phyloP scores from a whole-genome alignment of 352 stramenopile genomes.

The Sclerospora graminicola region DNA sequence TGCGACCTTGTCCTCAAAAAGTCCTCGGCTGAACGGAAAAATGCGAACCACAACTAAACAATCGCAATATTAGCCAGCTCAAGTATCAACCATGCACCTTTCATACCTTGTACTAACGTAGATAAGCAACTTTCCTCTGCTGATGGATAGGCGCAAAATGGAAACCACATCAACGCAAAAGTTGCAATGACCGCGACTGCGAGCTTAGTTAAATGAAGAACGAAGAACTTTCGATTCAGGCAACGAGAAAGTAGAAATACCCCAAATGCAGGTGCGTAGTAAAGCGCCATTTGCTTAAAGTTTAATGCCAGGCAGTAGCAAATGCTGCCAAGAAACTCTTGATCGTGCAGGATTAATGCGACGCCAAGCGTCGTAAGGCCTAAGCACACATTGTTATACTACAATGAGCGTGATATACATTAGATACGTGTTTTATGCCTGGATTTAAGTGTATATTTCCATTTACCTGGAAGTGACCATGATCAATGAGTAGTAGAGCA shows the following conservation, averaged over 20 bases:
- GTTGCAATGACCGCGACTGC: constrained; percentile 81
- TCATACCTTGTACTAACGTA: constrained; percentile 50
- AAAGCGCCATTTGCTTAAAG: constrained; percentile 99
- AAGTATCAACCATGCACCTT: background rate
- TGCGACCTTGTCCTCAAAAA: constrained; percentile 98
- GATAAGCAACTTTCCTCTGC: constrained; percentile 39
- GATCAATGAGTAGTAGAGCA: constrained; percentile 91
- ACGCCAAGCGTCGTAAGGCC: constrained; percentile 75
- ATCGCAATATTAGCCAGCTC: background rate
- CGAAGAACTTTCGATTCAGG: constrained; percentile 33
- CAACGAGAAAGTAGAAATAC: constrained; percentile 89
- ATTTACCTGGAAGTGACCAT: constrained; percentile 96
- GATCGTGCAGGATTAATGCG: constrained; percentile 53
- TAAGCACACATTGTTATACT: constrained; percentile 98
- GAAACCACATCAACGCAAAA: constrained; percentile 87
- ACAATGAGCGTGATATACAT: background rate
- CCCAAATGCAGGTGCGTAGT: constrained; percentile 93
- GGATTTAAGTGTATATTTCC: constrained; percentile 11
- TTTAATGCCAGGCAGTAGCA: constrained; percentile 92
- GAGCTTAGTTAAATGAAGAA: constrained; percentile 63
- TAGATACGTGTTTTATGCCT: background rate
- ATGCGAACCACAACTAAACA: constrained; percentile 83
- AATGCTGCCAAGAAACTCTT: constrained; percentile 77
- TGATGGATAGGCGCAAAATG: constrained; percentile 70
- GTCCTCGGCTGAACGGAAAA: constrained; percentile 91